Evolutionary conservation across 1,284 basidiomycete genomes (phyloP).

Genomic region (Ustilago shanxiensis): DNA sequence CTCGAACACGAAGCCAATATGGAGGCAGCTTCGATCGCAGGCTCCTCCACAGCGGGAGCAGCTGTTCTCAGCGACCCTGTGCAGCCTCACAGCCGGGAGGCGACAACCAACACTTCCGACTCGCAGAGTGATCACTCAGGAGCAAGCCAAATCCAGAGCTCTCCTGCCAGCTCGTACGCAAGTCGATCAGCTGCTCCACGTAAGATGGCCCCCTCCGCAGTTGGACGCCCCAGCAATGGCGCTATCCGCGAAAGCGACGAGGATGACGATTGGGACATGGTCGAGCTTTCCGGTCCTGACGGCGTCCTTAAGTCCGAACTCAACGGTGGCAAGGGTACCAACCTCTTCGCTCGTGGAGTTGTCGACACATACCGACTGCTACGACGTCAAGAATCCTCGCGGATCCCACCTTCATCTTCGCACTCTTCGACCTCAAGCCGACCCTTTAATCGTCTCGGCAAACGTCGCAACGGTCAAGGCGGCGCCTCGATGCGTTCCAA

Average conservation of each 20-base stretch:
- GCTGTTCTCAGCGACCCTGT: constrained; percentile 14
- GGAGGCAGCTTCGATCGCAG: constrained; percentile 29
- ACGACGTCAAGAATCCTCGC: constrained; percentile 72
- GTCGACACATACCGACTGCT: constrained; percentile 67
- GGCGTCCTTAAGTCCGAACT: constrained; percentile 59
- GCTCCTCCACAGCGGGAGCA: constrained; percentile 15
- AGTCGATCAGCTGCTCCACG: constrained; percentile 25
- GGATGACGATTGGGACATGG: constrained; percentile 68
- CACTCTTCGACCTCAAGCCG: constrained; percentile 43
- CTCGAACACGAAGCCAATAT: constrained; percentile 57
- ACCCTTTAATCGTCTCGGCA: constrained; percentile 55
- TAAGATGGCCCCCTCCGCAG: constrained; percentile 43
- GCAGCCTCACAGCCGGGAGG: constrained; percentile 42
- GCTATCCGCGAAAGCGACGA: constrained; percentile 52
- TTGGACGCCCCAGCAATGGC: constrained; percentile 50
- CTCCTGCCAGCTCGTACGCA: constrained; percentile 49
- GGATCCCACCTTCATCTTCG: constrained; percentile 43
- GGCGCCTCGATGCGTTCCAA: constrained; percentile 34
- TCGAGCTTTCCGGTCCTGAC: constrained; percentile 56
- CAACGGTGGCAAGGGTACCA: constrained; percentile 68
- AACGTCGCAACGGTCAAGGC: constrained; percentile 42
- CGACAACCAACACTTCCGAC: constrained; percentile 39
- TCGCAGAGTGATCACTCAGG: constrained; percentile 54
- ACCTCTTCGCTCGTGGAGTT: constrained; percentile 68
- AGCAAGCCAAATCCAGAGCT: constrained; percentile 41